These are phyloP conservation scores for Teratosphaeria gauchensis DNA, from an alignment of 2,329 filamentous ascomycete genomes.

Conservation along the genomic window DNA sequence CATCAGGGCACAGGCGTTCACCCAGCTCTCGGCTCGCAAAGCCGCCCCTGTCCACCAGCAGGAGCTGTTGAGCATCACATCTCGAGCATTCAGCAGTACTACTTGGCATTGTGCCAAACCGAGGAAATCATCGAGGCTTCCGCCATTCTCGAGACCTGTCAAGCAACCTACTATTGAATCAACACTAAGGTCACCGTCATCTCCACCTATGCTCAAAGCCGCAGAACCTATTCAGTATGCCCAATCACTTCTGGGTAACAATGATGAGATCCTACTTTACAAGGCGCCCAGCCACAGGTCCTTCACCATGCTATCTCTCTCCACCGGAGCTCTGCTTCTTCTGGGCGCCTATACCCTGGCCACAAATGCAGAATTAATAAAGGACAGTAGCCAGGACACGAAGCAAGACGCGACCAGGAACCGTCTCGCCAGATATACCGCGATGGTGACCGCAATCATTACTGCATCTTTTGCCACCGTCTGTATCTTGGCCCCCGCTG, in stretches of 20 bases:
- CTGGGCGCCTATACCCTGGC: slow-evolving; percentile 6
- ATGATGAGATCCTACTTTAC: slow-evolving; percentile 16
- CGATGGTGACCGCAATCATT: background rate
- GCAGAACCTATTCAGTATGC: background rate
- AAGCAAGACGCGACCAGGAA: background rate
- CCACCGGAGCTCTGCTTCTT: slow-evolving; percentile 10
- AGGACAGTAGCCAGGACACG: background rate
- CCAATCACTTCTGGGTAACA: slow-evolving; percentile 4
- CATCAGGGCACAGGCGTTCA: slow-evolving; percentile 12
- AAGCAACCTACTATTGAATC: background rate
- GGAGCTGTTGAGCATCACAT: background rate
- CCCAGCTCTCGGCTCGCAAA: background rate
- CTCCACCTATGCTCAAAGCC: background rate
- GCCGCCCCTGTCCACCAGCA: background rate
- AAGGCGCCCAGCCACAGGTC: slow-evolving; percentile 13
- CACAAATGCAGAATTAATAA: slow-evolving; percentile 3
- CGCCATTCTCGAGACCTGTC: background rate
- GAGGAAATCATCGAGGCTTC: background rate
- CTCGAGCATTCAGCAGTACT: background rate
- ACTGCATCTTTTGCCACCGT: background rate
- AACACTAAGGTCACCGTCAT: background rate
- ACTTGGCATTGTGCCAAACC: background rate
- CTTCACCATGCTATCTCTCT: slow-evolving; percentile 12
- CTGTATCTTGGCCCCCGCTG: slow-evolving; percentile 6
- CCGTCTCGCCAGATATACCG: background rate